These are phyloP conservation scores for Syzygium malaccense DNA, from an alignment of 441 rosid species.

Conservation along the genomic window DNA sequence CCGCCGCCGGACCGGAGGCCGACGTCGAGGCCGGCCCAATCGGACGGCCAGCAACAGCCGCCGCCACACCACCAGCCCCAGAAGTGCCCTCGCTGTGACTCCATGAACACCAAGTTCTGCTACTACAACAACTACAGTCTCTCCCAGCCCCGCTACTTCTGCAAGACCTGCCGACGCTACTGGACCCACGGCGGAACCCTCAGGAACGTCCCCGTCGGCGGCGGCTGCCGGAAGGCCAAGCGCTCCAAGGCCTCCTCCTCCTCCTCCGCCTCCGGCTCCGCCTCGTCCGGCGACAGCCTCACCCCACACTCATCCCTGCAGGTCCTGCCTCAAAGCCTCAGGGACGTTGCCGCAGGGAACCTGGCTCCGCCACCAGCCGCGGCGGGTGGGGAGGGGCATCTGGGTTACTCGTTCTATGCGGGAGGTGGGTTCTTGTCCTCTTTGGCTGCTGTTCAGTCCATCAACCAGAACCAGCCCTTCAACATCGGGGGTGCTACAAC, in stretches of 20 bases:
- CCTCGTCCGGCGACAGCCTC: neutral
- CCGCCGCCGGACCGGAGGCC: neutral
- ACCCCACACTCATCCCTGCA: neutral
- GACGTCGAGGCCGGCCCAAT: neutral
- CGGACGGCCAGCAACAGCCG: constrained; percentile 13
- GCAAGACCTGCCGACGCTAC: constrained; percentile 72
- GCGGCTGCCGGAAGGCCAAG: constrained; percentile 50
- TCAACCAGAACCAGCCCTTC: constrained; percentile 15
- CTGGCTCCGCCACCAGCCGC: constrained; percentile 11
- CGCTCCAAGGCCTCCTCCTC: constrained; percentile 33
- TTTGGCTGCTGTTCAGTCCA: constrained; percentile 25
- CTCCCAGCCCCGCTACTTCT: constrained; percentile 74
- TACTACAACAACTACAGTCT: constrained; percentile 74
- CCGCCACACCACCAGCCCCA: constrained; percentile 26
- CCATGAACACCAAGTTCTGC: constrained; percentile 66
- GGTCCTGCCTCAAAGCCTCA: constrained; percentile 10
- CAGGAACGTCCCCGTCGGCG: constrained; percentile 72
- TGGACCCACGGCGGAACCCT: constrained; percentile 87
- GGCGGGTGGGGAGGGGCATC: constrained; percentile 3
- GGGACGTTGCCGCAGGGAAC: neutral
- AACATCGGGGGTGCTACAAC: constrained; percentile 4
- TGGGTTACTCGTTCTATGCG: constrained; percentile 21
- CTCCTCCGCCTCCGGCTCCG: constrained; percentile 13
- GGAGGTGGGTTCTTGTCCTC: constrained; percentile 36
- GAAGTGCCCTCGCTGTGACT: constrained; percentile 67